Base-by-base conservation (phyloP, 441 rosid genomes). In the Erysimum cheiri region DNA sequence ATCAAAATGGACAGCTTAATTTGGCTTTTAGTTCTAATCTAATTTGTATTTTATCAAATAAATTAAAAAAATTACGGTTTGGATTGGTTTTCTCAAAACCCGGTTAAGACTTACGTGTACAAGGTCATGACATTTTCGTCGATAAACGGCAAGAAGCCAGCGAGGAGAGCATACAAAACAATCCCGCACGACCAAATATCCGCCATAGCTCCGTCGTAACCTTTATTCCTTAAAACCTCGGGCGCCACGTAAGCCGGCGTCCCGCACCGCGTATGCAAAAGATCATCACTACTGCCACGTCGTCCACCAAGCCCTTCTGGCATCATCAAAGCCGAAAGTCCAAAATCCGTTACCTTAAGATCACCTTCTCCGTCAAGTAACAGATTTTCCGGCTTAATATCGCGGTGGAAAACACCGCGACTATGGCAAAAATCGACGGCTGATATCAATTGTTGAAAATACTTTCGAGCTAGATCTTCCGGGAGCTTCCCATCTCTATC, bases 111-210 rank as follows among this genome's bases (percentile, higher is more conserved):
- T 72, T 75, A 12, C 81, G 83, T 35, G 43, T 90, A 92, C 89
- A 92, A 85, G 1, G 76, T 82, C 91, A 88, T 86, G 8, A 90
- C 17, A 31, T 92, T 92, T 79, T 86, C 95, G 0, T 87, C 88
- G 9, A 83, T 90, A 64, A 92, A 92, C 0, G 98, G 96, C 74
- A 92, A 78, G 46, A 85, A 92, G 0, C 98, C 96, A 24, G 96
- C 93, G 7, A 92, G 89, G 6, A 92, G 85, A 12, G 88, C 96
- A 60, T 87, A 90, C 47, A 90, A 73, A 50, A 92, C 86, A n/a
- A 92, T 89, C 7, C 98, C 96, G 47, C 98, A 92, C 2, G 98
- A 92, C 98, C 98, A 92, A 6, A 85, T 82, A 77, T 92, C 98
- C 0, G 88, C 91, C 67, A 56, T 85, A 2, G 91, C 80, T 52